Conservation (phyloP, 768 basidiomycete genomes). For the Lactifluus rugatus region DNA sequence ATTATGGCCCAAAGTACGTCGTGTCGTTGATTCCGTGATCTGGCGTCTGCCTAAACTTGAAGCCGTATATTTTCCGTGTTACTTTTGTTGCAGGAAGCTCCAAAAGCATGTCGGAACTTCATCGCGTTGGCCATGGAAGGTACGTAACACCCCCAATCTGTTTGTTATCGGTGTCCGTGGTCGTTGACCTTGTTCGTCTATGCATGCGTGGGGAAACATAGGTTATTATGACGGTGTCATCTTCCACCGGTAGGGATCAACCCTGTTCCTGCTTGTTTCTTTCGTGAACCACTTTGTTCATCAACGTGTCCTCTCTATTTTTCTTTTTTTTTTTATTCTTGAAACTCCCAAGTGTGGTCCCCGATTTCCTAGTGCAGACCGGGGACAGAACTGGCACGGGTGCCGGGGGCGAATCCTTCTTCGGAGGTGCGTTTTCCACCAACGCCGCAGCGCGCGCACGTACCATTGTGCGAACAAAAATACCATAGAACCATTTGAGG, state of each 20-base stretch:
- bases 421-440: conserved; percentile 57
- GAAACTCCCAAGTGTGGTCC: conserved; percentile 72
- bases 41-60: neutral
- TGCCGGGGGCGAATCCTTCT: conserved; percentile 88
- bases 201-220: conserved; percentile 25
- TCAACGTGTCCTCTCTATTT: neutral
- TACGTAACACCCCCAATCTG: conserved; percentile 38
- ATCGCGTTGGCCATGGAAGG: conserved; percentile 84
- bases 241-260: conserved; percentile 63
- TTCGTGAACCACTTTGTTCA: neutral
- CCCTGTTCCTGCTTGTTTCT: neutral
- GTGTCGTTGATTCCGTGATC: neutral
- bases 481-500: conserved; percentile 68
- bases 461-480: neutral
- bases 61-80: neutral
- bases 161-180: neutral
- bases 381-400: conserved; percentile 91
- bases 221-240: conserved; percentile 96
- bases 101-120: conserved; percentile 89
- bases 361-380: conserved; percentile 88
- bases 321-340: too few relatives aligned
- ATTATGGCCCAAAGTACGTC: conserved; percentile 76
- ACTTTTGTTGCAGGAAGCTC: conserved; percentile 57
- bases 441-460: neutral
- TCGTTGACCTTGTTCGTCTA: neutral